Evolutionary conservation across 495 filamentous ascomycete genomes (phyloP).

Genomic region (Penicillium desertorum): DNA sequence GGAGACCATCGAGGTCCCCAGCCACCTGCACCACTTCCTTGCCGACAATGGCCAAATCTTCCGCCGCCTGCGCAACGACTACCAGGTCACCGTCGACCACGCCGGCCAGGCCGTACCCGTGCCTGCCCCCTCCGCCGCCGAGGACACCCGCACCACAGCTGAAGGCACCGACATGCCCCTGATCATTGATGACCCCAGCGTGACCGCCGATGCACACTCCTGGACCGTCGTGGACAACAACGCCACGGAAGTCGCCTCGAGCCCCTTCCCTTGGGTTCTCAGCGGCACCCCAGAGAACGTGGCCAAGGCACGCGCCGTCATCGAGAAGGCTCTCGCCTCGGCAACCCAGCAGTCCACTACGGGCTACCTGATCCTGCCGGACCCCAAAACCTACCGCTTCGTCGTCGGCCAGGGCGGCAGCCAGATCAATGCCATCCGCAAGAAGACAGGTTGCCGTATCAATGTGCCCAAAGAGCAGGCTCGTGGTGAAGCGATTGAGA

Average conservation of each 20-base stretch:
- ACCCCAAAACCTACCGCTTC: conserved; percentile 83
- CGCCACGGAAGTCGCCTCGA: conserved; percentile 33
- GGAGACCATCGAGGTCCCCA: conserved; percentile 79
- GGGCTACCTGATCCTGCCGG: conserved; percentile 86
- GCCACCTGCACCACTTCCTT: conserved; percentile 75
- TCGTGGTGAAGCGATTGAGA: conserved; percentile 81
- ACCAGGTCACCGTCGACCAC: conserved; percentile 87
- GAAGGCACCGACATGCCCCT: conserved; percentile 68
- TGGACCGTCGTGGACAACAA: conserved; percentile 72
- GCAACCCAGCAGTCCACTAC: conserved; percentile 69
- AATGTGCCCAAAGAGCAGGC: conserved; percentile 81
- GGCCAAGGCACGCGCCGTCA: conserved; percentile 68
- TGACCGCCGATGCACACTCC: conserved; percentile 61
- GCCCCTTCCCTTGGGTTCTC: conserved; percentile 85
- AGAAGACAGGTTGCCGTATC: conserved; percentile 88
- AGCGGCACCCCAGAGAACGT: conserved; percentile 74
- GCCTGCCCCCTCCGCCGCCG: conserved; percentile 60
- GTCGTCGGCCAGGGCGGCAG: conserved; percentile 87
- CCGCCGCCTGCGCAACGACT: conserved; percentile 76
- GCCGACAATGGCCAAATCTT: conserved; percentile 91
- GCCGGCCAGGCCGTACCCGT: conserved; percentile 72
- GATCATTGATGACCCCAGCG: conserved; percentile 79
- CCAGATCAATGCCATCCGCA: conserved; percentile 89
- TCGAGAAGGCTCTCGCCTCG: conserved; percentile 68
- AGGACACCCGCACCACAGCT: conserved; percentile 38